Evolutionary conservation across 2,329 filamentous ascomycete genomes (phyloP).

Genomic region (Cercospora nicotianae): DNA sequence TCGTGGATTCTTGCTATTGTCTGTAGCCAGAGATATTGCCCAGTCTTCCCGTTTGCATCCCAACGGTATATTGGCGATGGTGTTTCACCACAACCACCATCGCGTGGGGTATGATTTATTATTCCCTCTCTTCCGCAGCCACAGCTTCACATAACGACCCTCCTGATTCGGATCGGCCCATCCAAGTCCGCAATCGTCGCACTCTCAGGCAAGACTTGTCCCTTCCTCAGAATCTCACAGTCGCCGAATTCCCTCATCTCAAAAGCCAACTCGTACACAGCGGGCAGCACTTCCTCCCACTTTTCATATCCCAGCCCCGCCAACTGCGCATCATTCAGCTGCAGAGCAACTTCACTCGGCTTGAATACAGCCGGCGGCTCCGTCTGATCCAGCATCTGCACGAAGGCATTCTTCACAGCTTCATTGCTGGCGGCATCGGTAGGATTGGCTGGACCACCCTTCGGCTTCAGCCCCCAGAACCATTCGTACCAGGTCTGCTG

Average conservation of each 20-base stretch:
- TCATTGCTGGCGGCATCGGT: constrained; percentile 33
- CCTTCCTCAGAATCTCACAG: constrained; percentile 52
- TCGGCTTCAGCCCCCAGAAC: constrained; percentile 17
- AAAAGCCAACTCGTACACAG: constrained; percentile 48
- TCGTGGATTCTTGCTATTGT: neutral
- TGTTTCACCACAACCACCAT: neutral
- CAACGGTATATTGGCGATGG: neutral
- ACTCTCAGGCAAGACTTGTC: constrained; percentile 42
- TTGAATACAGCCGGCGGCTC: constrained; percentile 52
- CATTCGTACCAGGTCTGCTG: constrained; percentile 31
- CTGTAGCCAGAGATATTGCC: neutral
- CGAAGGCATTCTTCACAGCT: constrained; percentile 30
- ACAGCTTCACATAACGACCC: constrained; percentile 20
- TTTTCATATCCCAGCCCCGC: constrained; percentile 36
- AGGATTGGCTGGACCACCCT: constrained; percentile 20
- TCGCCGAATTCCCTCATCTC: constrained; percentile 47
- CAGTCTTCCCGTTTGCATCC: neutral
- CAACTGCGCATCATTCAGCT: constrained; percentile 45
- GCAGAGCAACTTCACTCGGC: constrained; percentile 51
- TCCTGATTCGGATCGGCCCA: constrained; percentile 48
- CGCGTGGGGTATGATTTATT: neutral
- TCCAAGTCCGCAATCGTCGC: constrained; percentile 43
- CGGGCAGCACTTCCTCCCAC: constrained; percentile 51
- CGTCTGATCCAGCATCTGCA: constrained; percentile 33
- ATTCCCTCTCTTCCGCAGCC: neutral